A percentile compares a stretch with the other conserved stretches of the same genome.
phyloP scores from a whole-genome alignment of 1,284 basidiomycete species.

The Vanrija sp. region DNA sequence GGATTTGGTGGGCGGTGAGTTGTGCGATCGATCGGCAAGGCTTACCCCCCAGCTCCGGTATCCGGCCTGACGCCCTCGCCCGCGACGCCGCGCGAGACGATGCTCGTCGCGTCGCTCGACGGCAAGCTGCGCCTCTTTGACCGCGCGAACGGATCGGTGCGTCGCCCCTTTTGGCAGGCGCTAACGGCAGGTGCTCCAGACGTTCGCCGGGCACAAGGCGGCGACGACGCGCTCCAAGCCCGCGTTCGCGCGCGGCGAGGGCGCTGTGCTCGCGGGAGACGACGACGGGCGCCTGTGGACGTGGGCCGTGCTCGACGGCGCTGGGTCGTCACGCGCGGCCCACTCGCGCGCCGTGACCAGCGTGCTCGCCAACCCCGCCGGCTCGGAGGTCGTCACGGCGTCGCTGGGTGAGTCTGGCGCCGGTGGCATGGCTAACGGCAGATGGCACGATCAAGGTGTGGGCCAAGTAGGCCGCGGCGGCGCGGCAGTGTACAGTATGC shows the following conservation, averaged over 20 bases:
- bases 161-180: not conserved
- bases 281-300: slow-evolving; percentile 82
- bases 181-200: slow-evolving; percentile 60
- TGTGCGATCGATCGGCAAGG: too few species aligned
- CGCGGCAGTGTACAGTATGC: not conserved
- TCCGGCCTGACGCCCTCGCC: slow-evolving; percentile 65
- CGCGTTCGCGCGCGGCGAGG: slow-evolving; percentile 79
- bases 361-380: slow-evolving; percentile 54
- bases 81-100: slow-evolving; percentile 60
- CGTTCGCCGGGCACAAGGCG: slow-evolving; percentile 66
- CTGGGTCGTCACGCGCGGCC: slow-evolving; percentile 55
- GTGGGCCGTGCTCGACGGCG: slow-evolving; percentile 87
- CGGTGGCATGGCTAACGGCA: slow-evolving; percentile 4
- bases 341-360: slow-evolving; percentile 68
- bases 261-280: slow-evolving; percentile 78
- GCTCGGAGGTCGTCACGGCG: slow-evolving; percentile 76
- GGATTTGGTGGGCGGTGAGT: slow-evolving; percentile 84
- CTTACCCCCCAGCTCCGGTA: slow-evolving; percentile 60
- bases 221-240: slow-evolving; percentile 68
- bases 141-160: slow-evolving; percentile 64
- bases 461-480: slow-evolving; percentile 10
- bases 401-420: slow-evolving; percentile 58
- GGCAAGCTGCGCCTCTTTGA: slow-evolving; percentile 84
- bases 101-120: slow-evolving; percentile 79
- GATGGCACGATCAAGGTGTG: slow-evolving; percentile 43